Percentiles rank a stretch among this genome's conserved stretches.
Conservation (phyloP, 1,139 yeast species). For the Debaryomycetaceae sp. region DNA sequence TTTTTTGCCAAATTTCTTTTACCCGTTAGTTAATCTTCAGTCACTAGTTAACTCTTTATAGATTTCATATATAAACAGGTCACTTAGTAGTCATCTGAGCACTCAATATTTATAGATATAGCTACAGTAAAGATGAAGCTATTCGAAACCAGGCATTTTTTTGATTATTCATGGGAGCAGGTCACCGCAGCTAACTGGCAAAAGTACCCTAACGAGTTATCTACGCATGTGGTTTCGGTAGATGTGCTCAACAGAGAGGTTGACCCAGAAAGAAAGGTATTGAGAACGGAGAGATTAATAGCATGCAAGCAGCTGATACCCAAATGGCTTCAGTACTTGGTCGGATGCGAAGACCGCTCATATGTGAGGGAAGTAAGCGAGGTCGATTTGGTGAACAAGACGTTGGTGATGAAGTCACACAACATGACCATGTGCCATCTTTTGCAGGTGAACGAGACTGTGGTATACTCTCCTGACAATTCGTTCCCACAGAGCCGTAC, state of each 20-base stretch:
- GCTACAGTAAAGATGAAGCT: conserved; percentile 58
- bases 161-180: conserved; percentile 87
- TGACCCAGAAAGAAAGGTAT: conserved; percentile 49
- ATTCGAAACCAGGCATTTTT: conserved; percentile 64
- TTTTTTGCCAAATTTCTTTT: background rate
- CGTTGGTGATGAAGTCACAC: conserved; percentile 77
- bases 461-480: conserved; percentile 69
- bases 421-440: conserved; percentile 81
- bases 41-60: background rate
- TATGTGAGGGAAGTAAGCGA: conserved; percentile 89
- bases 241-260: conserved; percentile 78
- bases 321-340: conserved; percentile 67
- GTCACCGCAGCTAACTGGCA: conserved; percentile 97
- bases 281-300: conserved; percentile 82
- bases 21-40: background rate
- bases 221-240: conserved; percentile 93
- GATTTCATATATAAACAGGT: background rate
- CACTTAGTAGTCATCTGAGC: no score
- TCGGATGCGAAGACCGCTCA: conserved; percentile 72
- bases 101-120: background rate
- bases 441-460: conserved; percentile 81
- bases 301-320: conserved; percentile 91
- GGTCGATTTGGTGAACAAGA: conserved; percentile 64
- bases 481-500: conserved; percentile 51
- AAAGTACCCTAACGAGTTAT: conserved; percentile 89